Percentiles rank a stretch among this genome's conserved stretches.
Conservation (phyloP, 768 basidiomycete genomes). For the Boletus coccyginus region DNA sequence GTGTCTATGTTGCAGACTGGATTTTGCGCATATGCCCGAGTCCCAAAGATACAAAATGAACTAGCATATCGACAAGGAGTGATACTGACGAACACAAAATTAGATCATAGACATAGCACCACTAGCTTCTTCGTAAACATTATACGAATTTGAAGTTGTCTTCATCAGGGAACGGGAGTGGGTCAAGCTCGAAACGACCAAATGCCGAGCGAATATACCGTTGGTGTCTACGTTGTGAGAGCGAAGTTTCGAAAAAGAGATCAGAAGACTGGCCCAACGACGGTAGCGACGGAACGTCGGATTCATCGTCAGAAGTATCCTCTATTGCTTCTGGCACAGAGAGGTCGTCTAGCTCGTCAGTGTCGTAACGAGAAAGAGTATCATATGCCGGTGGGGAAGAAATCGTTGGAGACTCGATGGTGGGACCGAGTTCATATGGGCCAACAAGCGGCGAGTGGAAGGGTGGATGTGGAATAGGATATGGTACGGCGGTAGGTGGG, state of each 20-base stretch:
- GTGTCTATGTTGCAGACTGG: background rate
- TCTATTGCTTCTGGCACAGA: constrained; percentile 80
- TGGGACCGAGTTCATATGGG: constrained; percentile 48
- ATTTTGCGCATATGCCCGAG: background rate
- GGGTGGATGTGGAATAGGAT: constrained; percentile 68
- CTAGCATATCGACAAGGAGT: constrained; percentile 28
- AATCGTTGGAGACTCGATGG: constrained; percentile 41
- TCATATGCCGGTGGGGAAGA: constrained; percentile 40
- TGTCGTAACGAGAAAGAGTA: constrained; percentile 61
- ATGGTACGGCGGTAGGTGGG: constrained; percentile 47
- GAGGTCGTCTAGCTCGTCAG: constrained; percentile 64
- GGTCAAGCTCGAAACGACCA: constrained; percentile 66
- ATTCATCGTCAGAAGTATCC: constrained; percentile 84
- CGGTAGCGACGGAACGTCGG: constrained; percentile 64
- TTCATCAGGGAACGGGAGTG: constrained; percentile 64
- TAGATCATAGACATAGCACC: constrained; percentile 30
- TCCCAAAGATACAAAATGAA: constrained; percentile 26
- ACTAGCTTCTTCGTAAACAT: constrained; percentile 66
- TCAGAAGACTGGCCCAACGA: constrained; percentile 59
- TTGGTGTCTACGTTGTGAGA: constrained; percentile 50
- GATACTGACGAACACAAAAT: constrained; percentile 19
- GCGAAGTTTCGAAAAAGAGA: constrained; percentile 48
- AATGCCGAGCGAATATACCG: constrained; percentile 62
- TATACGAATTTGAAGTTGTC: constrained; percentile 45
- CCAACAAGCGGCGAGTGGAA: constrained; percentile 56